A percentile compares a stretch with the other conserved stretches of the same genome.
phyloP scores from a whole-genome alignment of 2,329 filamentous ascomycete genomes.

The Geosmithia morbida region DNA sequence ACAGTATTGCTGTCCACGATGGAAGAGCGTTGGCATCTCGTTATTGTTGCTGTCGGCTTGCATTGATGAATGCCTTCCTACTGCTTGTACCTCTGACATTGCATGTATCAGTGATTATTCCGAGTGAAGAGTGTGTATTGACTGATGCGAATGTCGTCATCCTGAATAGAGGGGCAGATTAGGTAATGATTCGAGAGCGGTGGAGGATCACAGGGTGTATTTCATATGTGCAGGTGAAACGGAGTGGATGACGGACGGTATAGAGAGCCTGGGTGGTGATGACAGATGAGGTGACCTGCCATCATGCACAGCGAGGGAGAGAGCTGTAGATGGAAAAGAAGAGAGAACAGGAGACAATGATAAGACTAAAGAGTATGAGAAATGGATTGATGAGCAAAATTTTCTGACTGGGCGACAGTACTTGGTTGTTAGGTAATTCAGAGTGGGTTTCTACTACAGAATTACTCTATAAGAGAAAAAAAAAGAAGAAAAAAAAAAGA shows the following conservation, averaged over 20 bases:
- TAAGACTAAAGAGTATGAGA: slow-evolving; percentile 6
- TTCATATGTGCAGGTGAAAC: no score
- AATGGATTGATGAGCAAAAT: slow-evolving; percentile 16
- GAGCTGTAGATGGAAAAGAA: not conserved
- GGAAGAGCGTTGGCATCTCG: not conserved
- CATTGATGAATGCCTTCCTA: no score
- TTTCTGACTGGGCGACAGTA: slow-evolving; percentile 19
- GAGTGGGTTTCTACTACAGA: no score
- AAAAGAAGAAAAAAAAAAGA: no score
- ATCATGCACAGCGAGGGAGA: no score
- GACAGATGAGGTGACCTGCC: no score
- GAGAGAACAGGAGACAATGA: slow-evolving; percentile 1
- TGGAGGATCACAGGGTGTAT: not conserved
- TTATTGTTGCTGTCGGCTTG: no score
- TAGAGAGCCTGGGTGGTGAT: no score
- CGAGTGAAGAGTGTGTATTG: not conserved
- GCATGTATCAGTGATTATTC: no score
- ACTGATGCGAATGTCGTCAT: not conserved
- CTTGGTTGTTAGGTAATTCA: not conserved
- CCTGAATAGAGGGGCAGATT: not conserved
- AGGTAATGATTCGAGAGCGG: not conserved
- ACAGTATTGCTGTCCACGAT: not conserved
- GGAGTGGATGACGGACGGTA: no score
- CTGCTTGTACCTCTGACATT: no score
- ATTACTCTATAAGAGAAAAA: no score